Conservation (phyloP, 225 moss, liverwort and hornwort genomes). For the Pleurozium schreberi region DNA sequence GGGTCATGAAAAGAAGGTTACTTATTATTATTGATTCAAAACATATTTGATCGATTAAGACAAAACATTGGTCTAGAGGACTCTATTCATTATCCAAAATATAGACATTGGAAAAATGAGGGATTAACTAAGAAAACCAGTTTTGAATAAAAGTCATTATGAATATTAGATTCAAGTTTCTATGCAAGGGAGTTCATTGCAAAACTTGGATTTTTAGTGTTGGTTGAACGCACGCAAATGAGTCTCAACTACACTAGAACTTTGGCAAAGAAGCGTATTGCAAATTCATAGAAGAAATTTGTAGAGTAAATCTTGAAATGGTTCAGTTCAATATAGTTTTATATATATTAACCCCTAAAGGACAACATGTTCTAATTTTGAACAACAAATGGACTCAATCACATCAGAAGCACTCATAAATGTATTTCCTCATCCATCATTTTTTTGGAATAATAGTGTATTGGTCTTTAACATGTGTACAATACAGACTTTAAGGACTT, state of each 20-base stretch:
- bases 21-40: rapidly evolving
- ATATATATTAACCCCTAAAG: too few species aligned
- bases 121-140: not conserved
- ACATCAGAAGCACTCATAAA: too few species aligned
- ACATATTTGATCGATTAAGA: not conserved
- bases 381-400: too few species aligned
- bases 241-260: not conserved
- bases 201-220: not conserved
- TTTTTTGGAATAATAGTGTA: too few species aligned
- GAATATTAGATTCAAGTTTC: not conserved
- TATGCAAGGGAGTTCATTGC: not conserved
- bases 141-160: not conserved
- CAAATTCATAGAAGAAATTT: not conserved
- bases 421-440: too few species aligned
- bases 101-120: not conserved
- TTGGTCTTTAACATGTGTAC: too few species aligned
- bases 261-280: not conserved
- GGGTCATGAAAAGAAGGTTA: not conserved
- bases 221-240: not conserved
- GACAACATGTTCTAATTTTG: too few species aligned
- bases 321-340: not conserved
- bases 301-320: not conserved
- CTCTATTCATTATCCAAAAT: rapidly evolving
- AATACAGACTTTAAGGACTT: too few species aligned
- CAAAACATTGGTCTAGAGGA: not conserved